These are phyloP conservation scores for Fragilaria radians DNA, from an alignment of 108 stramenopile species.

Conservation along the genomic window DNA sequence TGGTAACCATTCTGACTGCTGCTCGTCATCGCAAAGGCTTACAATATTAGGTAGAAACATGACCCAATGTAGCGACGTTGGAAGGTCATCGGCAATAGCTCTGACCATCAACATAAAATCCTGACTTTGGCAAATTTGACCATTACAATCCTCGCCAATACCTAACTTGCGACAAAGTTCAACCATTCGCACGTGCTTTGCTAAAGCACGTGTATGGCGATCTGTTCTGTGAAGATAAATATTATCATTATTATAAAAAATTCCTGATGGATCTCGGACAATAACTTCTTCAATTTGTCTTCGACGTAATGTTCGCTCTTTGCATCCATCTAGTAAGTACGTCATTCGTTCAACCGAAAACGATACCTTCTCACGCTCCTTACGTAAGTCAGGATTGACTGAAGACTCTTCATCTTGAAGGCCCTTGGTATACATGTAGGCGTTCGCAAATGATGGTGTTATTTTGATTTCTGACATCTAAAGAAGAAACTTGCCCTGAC, in stretches of 20 bases:
- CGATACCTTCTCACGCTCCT: conserved; percentile 52
- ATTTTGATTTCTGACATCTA: no score
- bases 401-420: no score
- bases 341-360: conserved; percentile 60
- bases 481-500: no score
- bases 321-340: conserved; percentile 66
- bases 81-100: conserved; percentile 70
- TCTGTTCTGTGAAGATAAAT: conserved; percentile 75
- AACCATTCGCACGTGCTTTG: conserved; percentile 75
- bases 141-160: conserved; percentile 46
- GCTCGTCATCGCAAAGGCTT: conserved; percentile 81
- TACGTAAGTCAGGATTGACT: conserved; percentile 47
- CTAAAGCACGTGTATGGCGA: conserved; percentile 65
- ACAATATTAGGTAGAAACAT: conserved; percentile 90
- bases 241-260: conserved; percentile 73
- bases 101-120: conserved; percentile 57
- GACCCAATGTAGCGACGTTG: conserved; percentile 82
- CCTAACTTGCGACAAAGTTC: conserved; percentile 76
- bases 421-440: no score
- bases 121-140: conserved; percentile 40
- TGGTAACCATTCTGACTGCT: conserved; percentile 85
- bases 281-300: conserved; percentile 63
- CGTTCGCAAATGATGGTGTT: no score
- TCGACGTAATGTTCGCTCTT: conserved; percentile 33
- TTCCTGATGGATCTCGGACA: conserved; percentile 44